These are phyloP conservation scores for Diatrype stigma DNA, from an alignment of 2,329 filamentous ascomycete species.

Conservation along the genomic window DNA sequence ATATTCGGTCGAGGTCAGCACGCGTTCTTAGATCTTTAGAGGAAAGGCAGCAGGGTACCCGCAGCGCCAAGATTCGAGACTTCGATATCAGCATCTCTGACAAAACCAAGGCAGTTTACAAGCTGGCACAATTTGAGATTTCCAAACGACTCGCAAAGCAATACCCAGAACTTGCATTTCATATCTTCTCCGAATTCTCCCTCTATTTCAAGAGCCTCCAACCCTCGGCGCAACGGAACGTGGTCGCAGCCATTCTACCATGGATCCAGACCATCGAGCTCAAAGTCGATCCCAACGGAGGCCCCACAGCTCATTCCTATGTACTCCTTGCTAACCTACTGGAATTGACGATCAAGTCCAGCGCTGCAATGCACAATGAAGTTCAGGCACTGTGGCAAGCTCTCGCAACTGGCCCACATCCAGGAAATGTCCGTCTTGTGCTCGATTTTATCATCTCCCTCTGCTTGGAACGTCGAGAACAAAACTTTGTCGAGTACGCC, in stretches of 20 bases:
- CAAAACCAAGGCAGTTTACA: constrained; percentile 97
- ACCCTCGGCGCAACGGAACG: constrained; percentile 80
- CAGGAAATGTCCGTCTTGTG: constrained; percentile 88
- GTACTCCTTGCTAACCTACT: constrained; percentile 92
- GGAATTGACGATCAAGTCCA: constrained; percentile 92
- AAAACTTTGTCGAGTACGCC: constrained; percentile 96
- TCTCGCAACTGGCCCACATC: constrained; percentile 85
- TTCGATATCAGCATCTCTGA: constrained; percentile 98
- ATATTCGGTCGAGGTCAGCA: constrained; percentile 84
- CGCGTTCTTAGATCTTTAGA: constrained; percentile 77
- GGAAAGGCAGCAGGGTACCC: constrained; percentile 65
- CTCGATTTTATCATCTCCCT: constrained; percentile 95
- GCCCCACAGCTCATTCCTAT: constrained; percentile 86
- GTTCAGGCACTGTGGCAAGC: constrained; percentile 98
- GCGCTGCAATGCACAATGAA: constrained; percentile 85
- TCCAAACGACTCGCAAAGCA: constrained; percentile 86
- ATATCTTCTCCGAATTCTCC: constrained; percentile 94
- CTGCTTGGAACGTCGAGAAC: constrained; percentile 88
- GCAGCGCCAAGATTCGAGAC: constrained; percentile 89
- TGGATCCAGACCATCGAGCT: constrained; percentile 96
- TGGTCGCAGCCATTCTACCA: constrained; percentile 88
- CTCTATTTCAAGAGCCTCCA: constrained; percentile 86
- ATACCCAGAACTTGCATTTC: constrained; percentile 83
- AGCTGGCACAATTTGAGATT: constrained; percentile 93
- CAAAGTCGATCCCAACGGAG: constrained; percentile 85